phyloP scores from a whole-genome alignment of 1,284 basidiomycete genomes.

The Fomitopsis pinicola region DNA sequence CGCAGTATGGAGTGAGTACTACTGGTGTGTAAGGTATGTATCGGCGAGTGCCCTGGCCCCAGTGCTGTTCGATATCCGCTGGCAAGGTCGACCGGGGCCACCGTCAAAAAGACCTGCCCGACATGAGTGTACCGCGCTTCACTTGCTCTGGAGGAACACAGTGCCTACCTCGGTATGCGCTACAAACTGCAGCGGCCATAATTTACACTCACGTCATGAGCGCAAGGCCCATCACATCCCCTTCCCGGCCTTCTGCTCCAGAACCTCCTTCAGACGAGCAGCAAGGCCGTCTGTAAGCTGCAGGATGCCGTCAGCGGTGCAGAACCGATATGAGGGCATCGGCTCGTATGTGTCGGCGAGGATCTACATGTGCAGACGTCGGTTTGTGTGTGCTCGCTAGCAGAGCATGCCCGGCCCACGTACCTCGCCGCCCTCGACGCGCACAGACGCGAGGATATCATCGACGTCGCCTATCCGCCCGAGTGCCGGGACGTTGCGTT shows the following conservation, averaged over 20 bases:
- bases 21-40: neutral
- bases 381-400: neutral
- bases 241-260: slow-evolving; percentile 19
- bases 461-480: slow-evolving; percentile 75
- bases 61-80: neutral
- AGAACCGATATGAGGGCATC: slow-evolving; percentile 77
- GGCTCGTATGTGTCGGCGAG: slow-evolving; percentile 67
- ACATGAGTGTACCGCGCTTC: neutral
- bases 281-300: slow-evolving; percentile 62
- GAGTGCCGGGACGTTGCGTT: slow-evolving; percentile 65
- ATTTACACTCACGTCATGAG: neutral
- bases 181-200: neutral
- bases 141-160: neutral
- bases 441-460: slow-evolving; percentile 73
- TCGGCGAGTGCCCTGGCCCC: neutral
- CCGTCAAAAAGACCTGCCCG: neutral
- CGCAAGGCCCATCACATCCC: neutral
- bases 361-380: slow-evolving; percentile 38
- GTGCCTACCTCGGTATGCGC: neutral
- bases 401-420: slow-evolving; percentile 7
- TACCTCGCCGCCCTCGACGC: slow-evolving; percentile 66
- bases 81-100: neutral
- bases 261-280: slow-evolving; percentile 35
- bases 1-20: neutral
- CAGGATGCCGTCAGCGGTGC: slow-evolving; percentile 63